Evolutionary conservation across 1,139 yeast species (phyloP), one percentile per base, ranked within the genome.

Genomic region (Pneumocystis carinii): DNA sequence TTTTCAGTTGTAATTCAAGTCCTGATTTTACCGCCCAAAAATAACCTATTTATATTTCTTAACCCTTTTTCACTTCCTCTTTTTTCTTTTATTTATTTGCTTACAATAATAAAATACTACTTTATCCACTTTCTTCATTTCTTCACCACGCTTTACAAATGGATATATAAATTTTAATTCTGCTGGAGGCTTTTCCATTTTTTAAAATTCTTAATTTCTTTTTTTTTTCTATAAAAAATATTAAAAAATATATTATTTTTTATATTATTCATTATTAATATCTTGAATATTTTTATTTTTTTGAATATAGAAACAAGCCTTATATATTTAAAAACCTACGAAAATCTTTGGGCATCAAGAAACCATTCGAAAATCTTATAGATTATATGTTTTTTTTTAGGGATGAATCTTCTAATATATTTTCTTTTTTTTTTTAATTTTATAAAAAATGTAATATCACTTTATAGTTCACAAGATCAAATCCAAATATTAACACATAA

Each of bases 81-180:
- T 14, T 37, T 10, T 10, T 10, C 53, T 15, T 19, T 19, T 19
- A 42, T 15, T 27, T 32, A 32, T 42, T 39, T 24, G 64, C 70
- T 77, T 78, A 72, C 86, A 81, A 72, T 77, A 83, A 71, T 83
- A 83, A 48, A 84, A 75, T 29, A 83, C 77, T 27, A 83, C 75
- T 0, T 86, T 85, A 64, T 83, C 80, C 38, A 76, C 76, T 1
- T 70, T 65, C 53, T 74, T 75, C 59, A 83, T 70, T 69, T 83
- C 87, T n/a, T 70, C 70, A 41, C 84, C 77, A 19, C 86, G 75
- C 1, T 77, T 73, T n/a, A 82, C 73, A 66, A 72, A 76, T 2
- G 83, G 79, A 42, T 75, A 71, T 35, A 81, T 75, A 27, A 74
- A 71, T 69, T 78, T 70, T 59, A 73, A 69, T 7, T 70, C 65